These are phyloP conservation scores for Saccharomycopsis hybrid DNA, from an alignment of 1,139 yeast genomes.

Conservation along the genomic window DNA sequence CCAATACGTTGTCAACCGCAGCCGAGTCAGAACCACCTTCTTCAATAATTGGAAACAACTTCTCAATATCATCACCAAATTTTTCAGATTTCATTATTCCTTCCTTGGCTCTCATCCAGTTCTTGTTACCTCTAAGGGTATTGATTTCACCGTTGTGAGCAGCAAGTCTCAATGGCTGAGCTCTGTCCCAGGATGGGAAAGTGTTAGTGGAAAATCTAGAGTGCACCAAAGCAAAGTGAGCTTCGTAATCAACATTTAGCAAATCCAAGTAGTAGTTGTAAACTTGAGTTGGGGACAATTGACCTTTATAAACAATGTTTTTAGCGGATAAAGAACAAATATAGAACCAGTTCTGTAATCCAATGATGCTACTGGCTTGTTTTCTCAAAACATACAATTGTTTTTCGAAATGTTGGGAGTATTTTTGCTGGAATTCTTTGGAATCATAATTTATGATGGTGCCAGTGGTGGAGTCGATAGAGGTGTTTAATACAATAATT, in stretches of 20 bases:
- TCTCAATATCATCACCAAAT: constrained; percentile 88
- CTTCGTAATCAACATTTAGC: constrained; percentile 86
- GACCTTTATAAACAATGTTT: constrained; percentile 95
- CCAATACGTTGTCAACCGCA: constrained; percentile 93
- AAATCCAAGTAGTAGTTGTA: constrained; percentile 91
- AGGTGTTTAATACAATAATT: constrained; percentile 53
- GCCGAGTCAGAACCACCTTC: constrained; percentile 99
- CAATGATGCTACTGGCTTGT: constrained; percentile 84
- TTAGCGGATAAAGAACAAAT: constrained; percentile 86
- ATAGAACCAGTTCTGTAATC: constrained; percentile 95
- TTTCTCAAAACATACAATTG: constrained; percentile 82
- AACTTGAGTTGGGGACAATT: constrained; percentile 93
- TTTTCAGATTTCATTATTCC: constrained; percentile 87
- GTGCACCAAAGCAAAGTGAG: constrained; percentile 94
- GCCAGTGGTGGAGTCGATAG: constrained; percentile 22
- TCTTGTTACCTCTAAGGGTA: constrained; percentile 94
- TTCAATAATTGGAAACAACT: constrained; percentile 89
- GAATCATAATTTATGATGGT: constrained; percentile 22
- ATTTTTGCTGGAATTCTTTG: constrained; percentile 48
- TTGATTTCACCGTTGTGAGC: constrained; percentile 99
- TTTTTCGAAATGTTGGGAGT: constrained; percentile 69
- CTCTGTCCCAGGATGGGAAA: constrained; percentile 99
- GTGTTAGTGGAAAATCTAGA: constrained; percentile 97
- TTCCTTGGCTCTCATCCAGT: constrained; percentile 99
- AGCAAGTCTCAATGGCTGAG: constrained; percentile 95